Conservation (phyloP, 129 eudicot species). For the carrot (Daucus carota) region DNA sequence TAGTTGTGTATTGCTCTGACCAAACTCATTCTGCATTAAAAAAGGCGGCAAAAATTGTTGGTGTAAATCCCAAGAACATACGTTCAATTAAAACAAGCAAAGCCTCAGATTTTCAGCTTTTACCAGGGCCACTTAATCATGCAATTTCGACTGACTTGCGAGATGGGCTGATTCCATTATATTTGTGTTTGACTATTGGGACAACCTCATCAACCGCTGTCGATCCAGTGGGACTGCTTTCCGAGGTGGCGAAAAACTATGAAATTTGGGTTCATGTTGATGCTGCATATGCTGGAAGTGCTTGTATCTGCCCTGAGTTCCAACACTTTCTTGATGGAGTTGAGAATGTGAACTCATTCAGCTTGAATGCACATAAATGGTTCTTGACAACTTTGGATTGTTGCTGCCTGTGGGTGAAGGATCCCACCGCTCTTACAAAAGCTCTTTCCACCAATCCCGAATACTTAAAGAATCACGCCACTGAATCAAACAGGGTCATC, state of each 20-base stretch:
- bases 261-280: slow-evolving; percentile 33
- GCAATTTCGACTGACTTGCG: not conserved
- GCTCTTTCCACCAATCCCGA: slow-evolving; percentile 30
- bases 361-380: slow-evolving; percentile 42
- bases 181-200: not conserved
- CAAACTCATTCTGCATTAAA: slow-evolving; percentile 35
- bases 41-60: slow-evolving; percentile 10
- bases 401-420: slow-evolving; percentile 44
- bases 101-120: not conserved
- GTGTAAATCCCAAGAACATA: not conserved
- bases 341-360: slow-evolving; percentile 29
- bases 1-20: slow-evolving; percentile 39
- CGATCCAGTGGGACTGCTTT: slow-evolving; percentile 21
- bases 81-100: not conserved
- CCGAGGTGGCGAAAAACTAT: slow-evolving; percentile 28
- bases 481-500: slow-evolving; percentile 23
- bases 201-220: slow-evolving; percentile 12
- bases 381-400: slow-evolving; percentile 29
- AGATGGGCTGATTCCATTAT: not conserved
- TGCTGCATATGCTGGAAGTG: no score
- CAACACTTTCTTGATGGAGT: slow-evolving; percentile 31
- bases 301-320: slow-evolving; percentile 25
- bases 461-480: slow-evolving; percentile 23
- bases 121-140: not conserved
- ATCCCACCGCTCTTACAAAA: slow-evolving; percentile 14